phyloP scores from a whole-genome alignment of 306 rosid genomes.

The Abrus pulchellus region DNA sequence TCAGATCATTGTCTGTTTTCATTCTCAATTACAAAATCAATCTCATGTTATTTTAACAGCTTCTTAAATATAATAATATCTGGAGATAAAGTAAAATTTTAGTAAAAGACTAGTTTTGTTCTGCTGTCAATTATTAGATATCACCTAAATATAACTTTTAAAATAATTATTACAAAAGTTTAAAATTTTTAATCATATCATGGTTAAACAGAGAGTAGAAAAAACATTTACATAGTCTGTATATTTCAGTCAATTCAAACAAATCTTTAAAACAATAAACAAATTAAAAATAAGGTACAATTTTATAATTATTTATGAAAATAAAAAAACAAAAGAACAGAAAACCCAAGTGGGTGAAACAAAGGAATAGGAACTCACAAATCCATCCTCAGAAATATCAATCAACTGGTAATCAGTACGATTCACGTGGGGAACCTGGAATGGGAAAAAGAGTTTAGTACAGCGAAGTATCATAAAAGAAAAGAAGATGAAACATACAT shows the following conservation, averaged over 20 bases:
- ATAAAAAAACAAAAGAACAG: not conserved
- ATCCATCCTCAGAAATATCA: constrained; percentile 64
- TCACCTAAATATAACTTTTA: too few relatives aligned
- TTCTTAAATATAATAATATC: too few relatives aligned
- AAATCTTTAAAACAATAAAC: not conserved
- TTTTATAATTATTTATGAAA: not conserved
- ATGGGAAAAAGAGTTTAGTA: not conserved
- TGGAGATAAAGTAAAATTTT: too few relatives aligned
- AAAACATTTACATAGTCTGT: too few relatives aligned
- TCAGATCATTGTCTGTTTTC: not conserved
- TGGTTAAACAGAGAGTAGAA: too few relatives aligned
- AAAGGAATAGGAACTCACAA: constrained; percentile 55
- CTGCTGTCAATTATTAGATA: too few relatives aligned
- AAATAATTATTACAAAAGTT: too few relatives aligned
- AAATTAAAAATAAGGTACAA: not conserved
- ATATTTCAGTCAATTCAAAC: too few relatives aligned
- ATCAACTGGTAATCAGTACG: constrained; percentile 67
- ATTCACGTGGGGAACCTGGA: constrained; percentile 80
- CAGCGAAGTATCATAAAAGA: not conserved
- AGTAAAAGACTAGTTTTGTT: too few relatives aligned
- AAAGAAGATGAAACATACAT: constrained; percentile 45
- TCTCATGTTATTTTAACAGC: too few relatives aligned
- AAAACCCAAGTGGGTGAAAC: not conserved
- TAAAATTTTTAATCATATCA: too few relatives aligned
- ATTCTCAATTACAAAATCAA: not conserved